Evolutionary conservation across 164 flowering plant species (phyloP).

Genomic region (Brasenia schreberi): DNA sequence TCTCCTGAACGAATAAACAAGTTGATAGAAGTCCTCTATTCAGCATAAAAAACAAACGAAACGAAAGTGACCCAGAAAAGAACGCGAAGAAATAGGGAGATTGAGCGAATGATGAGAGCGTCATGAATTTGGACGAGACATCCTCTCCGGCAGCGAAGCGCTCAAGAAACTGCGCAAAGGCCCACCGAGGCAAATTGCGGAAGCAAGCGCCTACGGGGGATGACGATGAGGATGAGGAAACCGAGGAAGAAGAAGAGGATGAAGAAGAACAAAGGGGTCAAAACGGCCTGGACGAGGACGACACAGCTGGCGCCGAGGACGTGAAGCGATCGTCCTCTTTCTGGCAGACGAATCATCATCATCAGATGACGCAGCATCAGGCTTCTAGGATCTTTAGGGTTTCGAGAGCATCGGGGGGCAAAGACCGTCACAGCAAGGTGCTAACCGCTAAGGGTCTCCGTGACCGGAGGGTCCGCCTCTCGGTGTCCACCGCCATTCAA

Average conservation of each 20-base stretch:
- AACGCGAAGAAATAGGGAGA: too few relatives aligned
- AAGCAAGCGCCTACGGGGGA: background rate
- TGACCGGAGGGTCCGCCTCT: constrained; percentile 65
- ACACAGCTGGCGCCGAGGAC: background rate
- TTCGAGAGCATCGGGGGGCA: constrained; percentile 82
- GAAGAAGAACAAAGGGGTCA: background rate
- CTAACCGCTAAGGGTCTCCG: constrained; percentile 58
- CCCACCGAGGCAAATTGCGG: background rate
- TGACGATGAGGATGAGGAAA: background rate
- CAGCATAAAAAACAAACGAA: too few relatives aligned
- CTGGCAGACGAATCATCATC: background rate
- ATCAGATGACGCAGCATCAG: constrained; percentile 3
- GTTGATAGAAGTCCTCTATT: too few relatives aligned
- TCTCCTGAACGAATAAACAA: too few relatives aligned
- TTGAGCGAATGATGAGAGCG: background rate
- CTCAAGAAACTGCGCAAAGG: background rate
- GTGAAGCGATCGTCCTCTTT: background rate
- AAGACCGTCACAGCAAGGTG: constrained; percentile 83
- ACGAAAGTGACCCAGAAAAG: too few relatives aligned
- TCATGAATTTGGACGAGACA: background rate
- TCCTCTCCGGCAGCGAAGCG: background rate
- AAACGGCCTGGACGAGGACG: too few relatives aligned
- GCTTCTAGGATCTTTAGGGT: constrained; percentile 85
- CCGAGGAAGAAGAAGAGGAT: background rate
- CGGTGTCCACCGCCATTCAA: constrained; percentile 67